Conservation (phyloP, 495 filamentous ascomycete species). For the Podospora anserina region DNA sequence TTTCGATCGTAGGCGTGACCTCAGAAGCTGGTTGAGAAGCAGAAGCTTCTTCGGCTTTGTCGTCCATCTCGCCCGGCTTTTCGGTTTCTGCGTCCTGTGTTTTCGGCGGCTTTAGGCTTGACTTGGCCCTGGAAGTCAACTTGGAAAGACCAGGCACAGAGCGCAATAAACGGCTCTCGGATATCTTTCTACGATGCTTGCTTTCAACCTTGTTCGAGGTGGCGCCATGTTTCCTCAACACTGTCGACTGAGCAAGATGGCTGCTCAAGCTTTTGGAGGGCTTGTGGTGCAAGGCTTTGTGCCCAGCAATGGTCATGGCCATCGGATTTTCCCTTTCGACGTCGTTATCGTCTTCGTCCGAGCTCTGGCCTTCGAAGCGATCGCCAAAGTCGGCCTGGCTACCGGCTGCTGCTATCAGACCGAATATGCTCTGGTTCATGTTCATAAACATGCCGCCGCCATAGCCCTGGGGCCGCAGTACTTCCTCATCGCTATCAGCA, state of each 20-base stretch:
- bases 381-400: conserved; percentile 74
- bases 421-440: conserved; percentile 94
- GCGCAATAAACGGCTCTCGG: conserved; percentile 58
- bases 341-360: conserved; percentile 62
- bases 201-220: conserved; percentile 27
- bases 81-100: conserved; percentile 26
- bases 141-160: conserved; percentile 53
- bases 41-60: conserved; percentile 11
- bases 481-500: conserved; percentile 61
- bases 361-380: conserved; percentile 74
- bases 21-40: conserved; percentile 8
- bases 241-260: conserved; percentile 37
- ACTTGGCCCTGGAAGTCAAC: conserved; percentile 38
- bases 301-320: conserved; percentile 33
- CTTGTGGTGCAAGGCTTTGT: conserved; percentile 15
- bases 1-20: conserved; percentile 30
- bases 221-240: conserved; percentile 29
- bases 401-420: conserved; percentile 87
- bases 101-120: conserved; percentile 26
- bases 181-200: conserved; percentile 55
- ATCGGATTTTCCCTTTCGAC: conserved; percentile 21
- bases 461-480: conserved; percentile 59
- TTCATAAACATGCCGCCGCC: conserved; percentile 54
- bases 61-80: conserved; percentile 15
- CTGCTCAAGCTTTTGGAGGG: conserved; percentile 3